phyloP scores from a whole-genome alignment of 2,329 filamentous ascomycete species.

The Paraconiothyrium sp. region DNA sequence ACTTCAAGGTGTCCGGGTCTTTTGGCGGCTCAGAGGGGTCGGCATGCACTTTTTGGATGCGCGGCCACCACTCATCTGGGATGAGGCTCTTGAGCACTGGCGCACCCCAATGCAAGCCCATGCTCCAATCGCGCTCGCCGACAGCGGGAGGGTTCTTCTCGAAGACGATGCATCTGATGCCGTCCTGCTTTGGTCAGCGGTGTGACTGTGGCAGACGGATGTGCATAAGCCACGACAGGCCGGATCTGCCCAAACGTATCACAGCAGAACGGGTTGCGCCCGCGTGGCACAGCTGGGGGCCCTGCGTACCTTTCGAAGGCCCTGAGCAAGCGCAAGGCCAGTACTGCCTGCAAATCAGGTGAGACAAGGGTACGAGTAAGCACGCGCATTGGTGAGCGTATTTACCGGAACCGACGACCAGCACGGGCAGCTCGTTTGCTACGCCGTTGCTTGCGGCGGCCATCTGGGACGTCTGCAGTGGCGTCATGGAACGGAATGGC shows the following conservation, averaged over 20 bases:
- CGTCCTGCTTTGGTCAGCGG: constrained; percentile 33
- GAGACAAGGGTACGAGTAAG: constrained; percentile 20
- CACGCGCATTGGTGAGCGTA: constrained; percentile 20
- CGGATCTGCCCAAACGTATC: not conserved
- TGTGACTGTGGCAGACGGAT: not conserved
- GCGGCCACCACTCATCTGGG: constrained; percentile 62
- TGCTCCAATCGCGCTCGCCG: constrained; percentile 67
- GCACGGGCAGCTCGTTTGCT: constrained; percentile 24
- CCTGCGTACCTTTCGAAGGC: constrained; percentile 43
- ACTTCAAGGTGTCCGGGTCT: constrained; percentile 44
- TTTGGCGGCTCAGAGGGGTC: constrained; percentile 59
- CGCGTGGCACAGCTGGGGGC: constrained; percentile 6
- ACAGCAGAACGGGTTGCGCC: not conserved
- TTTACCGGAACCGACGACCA: constrained; percentile 47
- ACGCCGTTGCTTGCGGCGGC: not conserved
- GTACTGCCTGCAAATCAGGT: constrained; percentile 41
- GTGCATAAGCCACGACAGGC: not conserved
- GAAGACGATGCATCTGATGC: constrained; percentile 61
- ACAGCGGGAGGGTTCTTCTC: constrained; percentile 62
- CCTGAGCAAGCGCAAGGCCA: constrained; percentile 50
- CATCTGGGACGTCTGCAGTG: not conserved
- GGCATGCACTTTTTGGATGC: constrained; percentile 60
- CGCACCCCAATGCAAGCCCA: constrained; percentile 71
- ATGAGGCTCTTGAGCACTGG: constrained; percentile 62
- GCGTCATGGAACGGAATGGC: not conserved